These are phyloP conservation scores for Pseudomonodictys pantanalensis DNA, from an alignment of 495 filamentous ascomycete genomes.

Conservation along the genomic window DNA sequence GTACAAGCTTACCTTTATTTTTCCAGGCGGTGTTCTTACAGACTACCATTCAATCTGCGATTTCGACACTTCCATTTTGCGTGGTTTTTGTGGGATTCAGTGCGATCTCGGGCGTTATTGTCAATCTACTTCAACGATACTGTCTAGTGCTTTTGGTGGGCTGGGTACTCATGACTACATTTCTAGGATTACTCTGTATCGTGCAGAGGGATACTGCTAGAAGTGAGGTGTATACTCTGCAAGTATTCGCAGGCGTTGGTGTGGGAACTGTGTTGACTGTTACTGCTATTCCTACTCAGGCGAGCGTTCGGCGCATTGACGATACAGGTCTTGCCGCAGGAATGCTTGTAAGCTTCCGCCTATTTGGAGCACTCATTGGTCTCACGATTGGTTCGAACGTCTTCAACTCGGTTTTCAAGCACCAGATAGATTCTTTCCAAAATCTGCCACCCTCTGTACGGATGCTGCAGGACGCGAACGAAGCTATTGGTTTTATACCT, in stretches of 20 bases:
- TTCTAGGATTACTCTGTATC: conserved; percentile 35
- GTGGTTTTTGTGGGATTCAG: conserved; percentile 24
- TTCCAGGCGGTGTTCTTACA: conserved; percentile 43
- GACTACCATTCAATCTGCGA: conserved; percentile 16
- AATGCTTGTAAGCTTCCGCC: background rate
- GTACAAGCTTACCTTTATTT: conserved; percentile 43
- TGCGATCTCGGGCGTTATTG: conserved; percentile 30
- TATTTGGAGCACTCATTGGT: background rate
- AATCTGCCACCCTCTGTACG: background rate
- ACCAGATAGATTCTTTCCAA: background rate
- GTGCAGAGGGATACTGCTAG: conserved; percentile 1
- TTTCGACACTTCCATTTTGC: conserved; percentile 5
- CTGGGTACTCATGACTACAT: conserved; percentile 35
- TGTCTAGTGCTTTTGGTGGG: conserved; percentile 25
- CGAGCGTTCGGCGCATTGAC: background rate
- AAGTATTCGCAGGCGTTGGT: conserved; percentile 38
- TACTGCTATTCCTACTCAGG: conserved; percentile 38
- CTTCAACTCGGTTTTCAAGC: background rate
- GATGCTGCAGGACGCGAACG: background rate
- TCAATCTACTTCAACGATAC: conserved; percentile 34
- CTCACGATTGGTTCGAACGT: background rate
- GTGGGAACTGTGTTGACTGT: conserved; percentile 32
- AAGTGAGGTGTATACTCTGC: conserved; percentile 25
- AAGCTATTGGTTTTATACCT: background rate
- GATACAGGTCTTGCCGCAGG: background rate